Base-by-base conservation (phyloP, 129 eudicot genomes). In the Erigeron canadensis region DNA sequence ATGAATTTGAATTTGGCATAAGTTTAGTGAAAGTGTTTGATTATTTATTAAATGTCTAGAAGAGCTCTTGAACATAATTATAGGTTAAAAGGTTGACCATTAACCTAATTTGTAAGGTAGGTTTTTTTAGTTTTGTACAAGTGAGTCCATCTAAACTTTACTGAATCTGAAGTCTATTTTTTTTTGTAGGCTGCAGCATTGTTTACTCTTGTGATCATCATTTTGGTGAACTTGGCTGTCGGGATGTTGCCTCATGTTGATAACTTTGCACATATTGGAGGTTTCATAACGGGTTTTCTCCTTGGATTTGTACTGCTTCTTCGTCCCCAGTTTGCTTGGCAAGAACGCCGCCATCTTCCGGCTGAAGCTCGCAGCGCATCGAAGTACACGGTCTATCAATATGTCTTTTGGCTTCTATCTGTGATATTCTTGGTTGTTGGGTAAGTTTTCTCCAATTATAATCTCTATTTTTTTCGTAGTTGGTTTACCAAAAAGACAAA, bases 221-320 rank as follows among this genome's bases (percentile, higher is more conserved):
- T 92, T 55, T 80, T 74, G 50, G 82, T 92, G 46, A 92, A 93
- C 81, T 79, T 93, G 71, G 98, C 96, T 11, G 88, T 93, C 23
- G 95, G 96, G 53, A 84, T 93, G 71, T 90, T 93, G 45, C 98
- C 98, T 46, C 96, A 85, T 54, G 95, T 89, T 12, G 98, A 93
- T 79, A 93, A 93, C 72, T 93, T 86, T 69, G 96, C 95, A 7
- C 96, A 87, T 64, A 84, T 93, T 45, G 98, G 98, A 70, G 98
- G 96, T 4, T 89, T 93, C 75, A 37, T 87, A 28, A 58, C 86
- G 6, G 98, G 98, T 58, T 87, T 93, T 54, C 87, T 93, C 39
- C 88, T 87, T 10, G 98, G 98, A 16, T 94, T 93, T 76, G 76
- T 93, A 13, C 69, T 89, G 37, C 87, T 93, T 55, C 65, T 87